Conservation (phyloP, 2,329 filamentous ascomycete genomes). For the Coniella vitis region DNA sequence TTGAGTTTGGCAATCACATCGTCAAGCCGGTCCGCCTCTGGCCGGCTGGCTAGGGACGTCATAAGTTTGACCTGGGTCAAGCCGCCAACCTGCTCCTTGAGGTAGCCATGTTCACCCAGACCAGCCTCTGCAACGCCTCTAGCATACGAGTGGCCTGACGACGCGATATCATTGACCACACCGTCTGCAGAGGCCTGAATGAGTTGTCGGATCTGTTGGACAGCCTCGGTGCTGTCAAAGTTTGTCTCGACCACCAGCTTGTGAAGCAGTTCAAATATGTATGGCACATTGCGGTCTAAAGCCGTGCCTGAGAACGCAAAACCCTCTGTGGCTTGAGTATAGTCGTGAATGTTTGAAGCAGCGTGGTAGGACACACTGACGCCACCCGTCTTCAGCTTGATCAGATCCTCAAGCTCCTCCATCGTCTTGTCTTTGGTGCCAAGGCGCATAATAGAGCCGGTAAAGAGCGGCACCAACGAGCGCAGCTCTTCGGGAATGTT, state of each 20-base stretch:
- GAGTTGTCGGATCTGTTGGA: constrained; percentile 76
- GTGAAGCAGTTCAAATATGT: constrained; percentile 81
- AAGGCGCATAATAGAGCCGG: constrained; percentile 85
- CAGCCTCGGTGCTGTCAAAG: constrained; percentile 77
- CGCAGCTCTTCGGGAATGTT: constrained; percentile 79
- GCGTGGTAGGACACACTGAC: constrained; percentile 79
- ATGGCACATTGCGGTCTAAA: constrained; percentile 79
- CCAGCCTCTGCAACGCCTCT: constrained; percentile 76
- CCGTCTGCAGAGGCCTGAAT: constrained; percentile 83
- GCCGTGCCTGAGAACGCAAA: constrained; percentile 80
- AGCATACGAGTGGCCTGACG: constrained; percentile 82
- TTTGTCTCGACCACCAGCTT: constrained; percentile 80
- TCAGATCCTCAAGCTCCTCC: constrained; percentile 91
- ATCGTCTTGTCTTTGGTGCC: constrained; percentile 83
- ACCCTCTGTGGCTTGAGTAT: constrained; percentile 68
- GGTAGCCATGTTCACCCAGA: constrained; percentile 62
- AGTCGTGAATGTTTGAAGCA: constrained; percentile 68
- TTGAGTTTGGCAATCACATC: constrained; percentile 80
- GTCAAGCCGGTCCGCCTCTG: constrained; percentile 60
- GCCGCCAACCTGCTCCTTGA: constrained; percentile 82
- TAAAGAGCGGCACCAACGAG: constrained; percentile 80
- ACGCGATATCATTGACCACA: constrained; percentile 85
- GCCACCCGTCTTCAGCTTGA: constrained; percentile 93
- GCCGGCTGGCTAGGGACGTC: constrained; percentile 67
- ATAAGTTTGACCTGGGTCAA: constrained; percentile 83